These are phyloP conservation scores for Kwoniella newhampshirensis DNA, from an alignment of 768 basidiomycete genomes.

Conservation along the genomic window DNA sequence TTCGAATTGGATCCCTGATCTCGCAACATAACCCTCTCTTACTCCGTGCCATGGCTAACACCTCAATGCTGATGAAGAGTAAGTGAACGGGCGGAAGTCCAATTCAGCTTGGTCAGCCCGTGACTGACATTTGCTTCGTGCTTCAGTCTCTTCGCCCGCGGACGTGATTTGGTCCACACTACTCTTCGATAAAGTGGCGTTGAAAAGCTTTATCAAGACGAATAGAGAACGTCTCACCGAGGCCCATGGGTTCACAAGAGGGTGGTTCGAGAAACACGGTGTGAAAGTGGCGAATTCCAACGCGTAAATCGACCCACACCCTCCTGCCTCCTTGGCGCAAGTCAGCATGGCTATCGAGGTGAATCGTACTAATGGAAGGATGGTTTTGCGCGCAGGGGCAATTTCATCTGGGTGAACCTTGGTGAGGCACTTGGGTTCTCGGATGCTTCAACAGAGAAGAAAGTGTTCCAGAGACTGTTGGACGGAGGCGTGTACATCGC, in stretches of 20 bases:
- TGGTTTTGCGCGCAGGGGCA: slow-evolving; percentile 22
- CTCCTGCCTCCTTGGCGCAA: too few species aligned
- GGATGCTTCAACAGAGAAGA: slow-evolving; percentile 40
- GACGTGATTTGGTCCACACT: slow-evolving; percentile 42
- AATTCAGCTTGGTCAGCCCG: neutral
- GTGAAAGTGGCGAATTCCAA: slow-evolving; percentile 43
- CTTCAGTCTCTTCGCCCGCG: slow-evolving; percentile 40
- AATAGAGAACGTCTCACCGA: slow-evolving; percentile 34
- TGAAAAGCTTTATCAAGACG: slow-evolving; percentile 33
- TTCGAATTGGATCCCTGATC: slow-evolving; percentile 46
- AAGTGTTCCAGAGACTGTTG: slow-evolving; percentile 45
- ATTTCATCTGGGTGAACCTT: slow-evolving; percentile 52
- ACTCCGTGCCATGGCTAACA: slow-evolving; percentile 46
- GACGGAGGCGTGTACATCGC: slow-evolving; percentile 51
- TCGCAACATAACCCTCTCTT: slow-evolving; percentile 48
- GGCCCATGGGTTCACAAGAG: slow-evolving; percentile 39
- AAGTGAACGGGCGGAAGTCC: slow-evolving; percentile 10
- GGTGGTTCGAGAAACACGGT: slow-evolving; percentile 44
- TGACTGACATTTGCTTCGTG: neutral
- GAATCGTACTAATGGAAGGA: neutral
- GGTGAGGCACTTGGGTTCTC: slow-evolving; percentile 37
- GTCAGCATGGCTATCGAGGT: neutral
- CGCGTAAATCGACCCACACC: slow-evolving; percentile 28
- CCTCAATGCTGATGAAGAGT: slow-evolving; percentile 52
- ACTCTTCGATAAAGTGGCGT: slow-evolving; percentile 20